A percentile compares a stretch with the other conserved stretches of the same genome.
Conservation (phyloP, 2,329 filamentous ascomycete genomes). For the Fusarium drepaniforme region DNA sequence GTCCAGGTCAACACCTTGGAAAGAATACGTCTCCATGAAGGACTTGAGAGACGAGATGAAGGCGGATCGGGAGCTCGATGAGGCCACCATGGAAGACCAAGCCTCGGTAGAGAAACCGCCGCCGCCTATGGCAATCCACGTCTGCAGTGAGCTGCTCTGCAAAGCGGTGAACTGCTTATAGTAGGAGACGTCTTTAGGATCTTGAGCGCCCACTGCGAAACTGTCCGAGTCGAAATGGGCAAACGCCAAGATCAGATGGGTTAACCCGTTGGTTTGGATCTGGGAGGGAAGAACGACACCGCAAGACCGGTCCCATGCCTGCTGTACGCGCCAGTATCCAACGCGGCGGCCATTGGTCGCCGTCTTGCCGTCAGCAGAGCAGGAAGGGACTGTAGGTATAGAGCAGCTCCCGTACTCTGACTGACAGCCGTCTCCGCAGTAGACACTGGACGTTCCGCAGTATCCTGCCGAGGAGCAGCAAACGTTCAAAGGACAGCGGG, state of each 20-base stretch:
- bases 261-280: conserved; percentile 11
- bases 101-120: conserved; percentile 1
- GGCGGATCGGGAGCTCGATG: conserved; percentile 11
- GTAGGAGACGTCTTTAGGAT: conserved; percentile 1
- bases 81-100: conserved; percentile 8
- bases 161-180: conserved; percentile 11
- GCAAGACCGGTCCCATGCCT: conserved; percentile 14
- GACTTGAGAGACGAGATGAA: conserved; percentile 17
- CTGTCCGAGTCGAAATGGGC: neutral
- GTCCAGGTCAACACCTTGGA: conserved; percentile 15
- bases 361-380: neutral
- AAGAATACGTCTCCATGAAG: conserved; percentile 8
- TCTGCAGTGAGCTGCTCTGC: conserved; percentile 12
- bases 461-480: conserved; percentile 4
- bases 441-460: conserved; percentile 3
- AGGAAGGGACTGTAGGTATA: conserved; percentile 6
- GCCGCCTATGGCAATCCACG: conserved; percentile 10
- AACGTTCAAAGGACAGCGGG: conserved; percentile 6
- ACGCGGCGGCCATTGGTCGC: conserved; percentile 8
- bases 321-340: conserved; percentile 13
- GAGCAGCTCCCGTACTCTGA: conserved; percentile 10
- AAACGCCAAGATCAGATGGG: conserved; percentile 13
- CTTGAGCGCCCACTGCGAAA: neutral
- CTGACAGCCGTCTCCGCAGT: conserved; percentile 13
- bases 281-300: conserved; percentile 9